Percentiles rank a stretch among this genome's conserved stretches.
These are phyloP conservation scores for Epichloe amarillans DNA, from an alignment of 2,329 filamentous ascomycete species.

Conservation along the genomic window DNA sequence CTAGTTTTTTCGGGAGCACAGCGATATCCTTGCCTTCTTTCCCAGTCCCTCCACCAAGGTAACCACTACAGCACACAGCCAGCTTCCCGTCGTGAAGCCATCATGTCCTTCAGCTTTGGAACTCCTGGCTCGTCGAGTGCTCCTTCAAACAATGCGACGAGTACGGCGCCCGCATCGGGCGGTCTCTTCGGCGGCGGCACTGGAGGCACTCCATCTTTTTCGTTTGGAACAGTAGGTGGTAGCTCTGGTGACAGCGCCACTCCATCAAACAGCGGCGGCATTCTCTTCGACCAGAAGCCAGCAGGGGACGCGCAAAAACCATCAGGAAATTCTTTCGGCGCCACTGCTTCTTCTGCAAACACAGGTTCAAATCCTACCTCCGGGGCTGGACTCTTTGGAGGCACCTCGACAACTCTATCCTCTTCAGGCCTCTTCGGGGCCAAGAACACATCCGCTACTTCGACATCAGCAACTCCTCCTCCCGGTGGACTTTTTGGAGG, in stretches of 20 bases:
- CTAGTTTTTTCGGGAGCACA: background rate
- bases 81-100: constrained; percentile 4
- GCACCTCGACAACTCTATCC: constrained; percentile 9
- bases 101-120: constrained; percentile 29
- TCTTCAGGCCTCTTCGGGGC: constrained; percentile 9
- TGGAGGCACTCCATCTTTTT: constrained; percentile 20
- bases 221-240: constrained; percentile 23
- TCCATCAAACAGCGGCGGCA: constrained; percentile 14
- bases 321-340: constrained; percentile 15
- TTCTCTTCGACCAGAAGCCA: constrained; percentile 21
- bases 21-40: background rate
- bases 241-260: constrained; percentile 13
- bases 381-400: constrained; percentile 19
- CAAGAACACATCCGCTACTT: constrained; percentile 1
- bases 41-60: background rate
- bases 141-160: constrained; percentile 18
- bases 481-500: constrained; percentile 12
- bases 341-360: constrained; percentile 12
- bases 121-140: constrained; percentile 20
- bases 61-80: background rate
- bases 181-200: constrained; percentile 26
- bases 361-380: constrained; percentile 13
- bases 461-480: constrained; percentile 10
- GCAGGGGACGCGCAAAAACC: constrained; percentile 15
- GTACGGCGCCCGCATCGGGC: constrained; percentile 26